Evolutionary conservation across 257 asterid genomes (phyloP), one percentile per base, ranked within the genome.

Genomic region (Solanum corneliomulleri): DNA sequence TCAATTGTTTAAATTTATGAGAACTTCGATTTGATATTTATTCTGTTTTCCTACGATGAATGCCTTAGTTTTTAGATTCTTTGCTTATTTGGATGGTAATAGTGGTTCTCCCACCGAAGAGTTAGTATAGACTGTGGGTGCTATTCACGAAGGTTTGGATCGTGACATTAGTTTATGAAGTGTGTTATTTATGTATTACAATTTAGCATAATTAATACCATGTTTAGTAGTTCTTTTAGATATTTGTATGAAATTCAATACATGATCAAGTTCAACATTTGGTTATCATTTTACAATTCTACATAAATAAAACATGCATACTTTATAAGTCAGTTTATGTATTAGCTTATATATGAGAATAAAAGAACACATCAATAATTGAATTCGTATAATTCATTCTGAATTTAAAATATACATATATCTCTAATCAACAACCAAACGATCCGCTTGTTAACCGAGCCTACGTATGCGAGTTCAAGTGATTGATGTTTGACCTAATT

Each of bases 131-230:
- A 7, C 7, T 1, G 39, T 37, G 7, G 7, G 1, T 37, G 39
- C 7, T 1, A 37, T 5, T 37, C 1, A 37, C 7, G 2, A 37
- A 0, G 7, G 1, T 37, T 37, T 37, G 2, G 7, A 6, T 37
- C 7, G 39, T 37, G 39, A 37, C 39, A 37, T 37, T 37, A 1
- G 1, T 37, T 37, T 37, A 37, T 6, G 0, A 37, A 60, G 69
- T 9, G 14, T 23, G 2, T 60, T 60, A 9, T 23, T 56, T 7
- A 60, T 60, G 2, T 23, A 60, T 60, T 60, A 60, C n/a, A 60
- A 60, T 3, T 6, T 60, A 56, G 1, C 64, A 56, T 56, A 20
- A 56, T 20, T 18, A 18, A 20, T 56, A 56, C 21, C 11, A 2
- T 56, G 64, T 56, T 56, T 20, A 4, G n/a, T 7, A 56, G 20